Conservation (phyloP, 257 asterid species). For the Ilex asprella region DNA sequence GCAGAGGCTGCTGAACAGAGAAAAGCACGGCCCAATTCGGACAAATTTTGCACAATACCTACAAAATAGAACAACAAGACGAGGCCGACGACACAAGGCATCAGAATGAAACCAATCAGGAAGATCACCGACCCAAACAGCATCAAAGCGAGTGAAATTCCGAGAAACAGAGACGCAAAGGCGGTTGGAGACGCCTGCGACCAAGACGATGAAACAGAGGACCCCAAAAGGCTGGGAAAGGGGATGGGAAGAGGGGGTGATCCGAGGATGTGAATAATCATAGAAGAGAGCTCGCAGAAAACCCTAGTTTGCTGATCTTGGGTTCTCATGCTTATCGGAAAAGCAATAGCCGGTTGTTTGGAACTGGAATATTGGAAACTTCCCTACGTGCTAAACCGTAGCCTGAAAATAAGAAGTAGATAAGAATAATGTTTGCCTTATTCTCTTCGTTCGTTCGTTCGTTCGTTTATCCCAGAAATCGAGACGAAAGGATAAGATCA, state of each 20-base stretch:
- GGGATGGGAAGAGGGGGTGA: slow-evolving; percentile 28
- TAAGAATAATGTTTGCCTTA: neutral
- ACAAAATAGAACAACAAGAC: slow-evolving; percentile 36
- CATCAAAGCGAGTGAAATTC: slow-evolving; percentile 50
- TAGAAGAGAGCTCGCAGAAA: slow-evolving; percentile 33
- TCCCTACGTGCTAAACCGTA: too few relatives aligned
- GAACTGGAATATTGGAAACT: neutral
- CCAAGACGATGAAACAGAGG: slow-evolving; percentile 14
- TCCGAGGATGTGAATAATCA: slow-evolving; percentile 36
- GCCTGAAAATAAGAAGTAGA: neutral
- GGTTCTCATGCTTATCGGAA: slow-evolving; percentile 17
- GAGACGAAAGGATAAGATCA: slow-evolving; percentile 23
- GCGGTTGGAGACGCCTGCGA: slow-evolving; percentile 41
- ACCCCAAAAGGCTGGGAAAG: slow-evolving; percentile 11
- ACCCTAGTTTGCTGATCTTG: slow-evolving; percentile 31
- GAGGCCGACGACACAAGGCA: slow-evolving; percentile 44
- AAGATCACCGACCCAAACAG: slow-evolving; percentile 48
- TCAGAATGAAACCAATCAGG: slow-evolving; percentile 39
- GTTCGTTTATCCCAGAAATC: neutral
- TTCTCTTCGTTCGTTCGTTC: too few relatives aligned
- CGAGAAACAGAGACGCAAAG: slow-evolving; percentile 44
- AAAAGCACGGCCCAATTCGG: slow-evolving; percentile 29
- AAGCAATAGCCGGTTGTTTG: neutral
- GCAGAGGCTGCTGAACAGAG: slow-evolving; percentile 29
- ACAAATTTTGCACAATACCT: slow-evolving; percentile 31